Conservation (phyloP, 768 basidiomycete genomes). For the Lenzites betulinus region DNA sequence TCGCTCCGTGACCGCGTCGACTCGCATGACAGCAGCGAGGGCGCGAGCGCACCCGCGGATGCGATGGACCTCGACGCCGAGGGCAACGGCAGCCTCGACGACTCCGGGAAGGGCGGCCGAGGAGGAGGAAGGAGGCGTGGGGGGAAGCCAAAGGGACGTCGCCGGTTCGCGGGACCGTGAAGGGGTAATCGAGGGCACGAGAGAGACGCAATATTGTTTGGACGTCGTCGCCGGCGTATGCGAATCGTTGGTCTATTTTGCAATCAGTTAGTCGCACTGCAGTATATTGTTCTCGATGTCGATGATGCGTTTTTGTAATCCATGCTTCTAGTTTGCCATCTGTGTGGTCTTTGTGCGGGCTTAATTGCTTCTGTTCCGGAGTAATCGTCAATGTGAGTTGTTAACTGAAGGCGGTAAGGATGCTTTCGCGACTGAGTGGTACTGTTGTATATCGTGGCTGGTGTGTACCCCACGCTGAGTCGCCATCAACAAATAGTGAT, state of each 20-base stretch:
- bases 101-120: not conserved
- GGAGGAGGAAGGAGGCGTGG: constrained; percentile 12
- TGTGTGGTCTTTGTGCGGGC: not conserved
- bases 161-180: constrained; percentile 9
- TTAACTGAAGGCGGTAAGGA: too few species aligned
- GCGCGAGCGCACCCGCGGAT: not conserved
- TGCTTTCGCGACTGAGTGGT: too few species aligned
- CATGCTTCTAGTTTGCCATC: not conserved
- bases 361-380: too few species aligned
- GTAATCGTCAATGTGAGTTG: too few species aligned
- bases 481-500: too few species aligned
- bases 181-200: not conserved
- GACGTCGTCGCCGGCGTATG: not conserved
- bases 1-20: constrained; percentile 42
- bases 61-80: constrained; percentile 18
- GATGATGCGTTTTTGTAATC: not conserved
- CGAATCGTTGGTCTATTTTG: constrained; percentile 1
- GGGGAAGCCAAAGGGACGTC: constrained; percentile 6
- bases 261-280: constrained; percentile 10
- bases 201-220: not conserved
- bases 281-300: constrained; percentile 9
- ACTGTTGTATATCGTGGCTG: too few species aligned
- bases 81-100: constrained; percentile 2
- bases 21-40: constrained; percentile 24
- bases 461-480: too few species aligned